Evolutionary conservation across 2,329 filamentous ascomycete genomes (phyloP).

Genomic region (Claviceps digitariae): DNA sequence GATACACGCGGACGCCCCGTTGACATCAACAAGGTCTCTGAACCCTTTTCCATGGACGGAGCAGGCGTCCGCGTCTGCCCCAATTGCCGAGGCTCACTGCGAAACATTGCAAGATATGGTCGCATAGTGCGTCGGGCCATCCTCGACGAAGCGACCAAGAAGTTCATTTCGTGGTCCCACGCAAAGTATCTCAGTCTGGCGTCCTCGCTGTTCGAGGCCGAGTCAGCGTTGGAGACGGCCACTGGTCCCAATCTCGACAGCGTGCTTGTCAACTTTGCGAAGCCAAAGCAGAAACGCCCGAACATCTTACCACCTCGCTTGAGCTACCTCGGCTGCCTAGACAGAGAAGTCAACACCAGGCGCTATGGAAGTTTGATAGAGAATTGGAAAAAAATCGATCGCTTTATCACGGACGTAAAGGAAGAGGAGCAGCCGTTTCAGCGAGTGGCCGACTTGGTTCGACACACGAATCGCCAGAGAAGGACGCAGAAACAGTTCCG

Average conservation of each 20-base stretch:
- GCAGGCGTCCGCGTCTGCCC: slow-evolving; percentile 40
- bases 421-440: slow-evolving; percentile 36
- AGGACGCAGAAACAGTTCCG: slow-evolving; percentile 14
- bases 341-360: neutral
- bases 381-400: slow-evolving; percentile 6
- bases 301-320: neutral
- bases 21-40: slow-evolving; percentile 20
- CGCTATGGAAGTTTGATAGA: neutral
- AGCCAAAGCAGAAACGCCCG: neutral
- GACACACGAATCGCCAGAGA: slow-evolving; percentile 21
- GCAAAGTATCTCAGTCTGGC: slow-evolving; percentile 5
- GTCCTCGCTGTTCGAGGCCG: slow-evolving; percentile 4
- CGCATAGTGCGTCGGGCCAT: slow-evolving; percentile 45
- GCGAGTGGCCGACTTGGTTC: slow-evolving; percentile 30
- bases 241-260: neutral
- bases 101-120: slow-evolving; percentile 46
- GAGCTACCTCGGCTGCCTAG: neutral
- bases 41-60: slow-evolving; percentile 32
- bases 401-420: slow-evolving; percentile 15
- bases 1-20: slow-evolving; percentile 21
- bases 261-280: neutral
- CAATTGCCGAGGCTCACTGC: slow-evolving; percentile 43
- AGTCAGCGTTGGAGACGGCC: slow-evolving; percentile 5
- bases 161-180: slow-evolving; percentile 46
- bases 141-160: slow-evolving; percentile 50